phyloP scores from a whole-genome alignment of 176 grass and related monocot species.

The Puya raimondii region DNA sequence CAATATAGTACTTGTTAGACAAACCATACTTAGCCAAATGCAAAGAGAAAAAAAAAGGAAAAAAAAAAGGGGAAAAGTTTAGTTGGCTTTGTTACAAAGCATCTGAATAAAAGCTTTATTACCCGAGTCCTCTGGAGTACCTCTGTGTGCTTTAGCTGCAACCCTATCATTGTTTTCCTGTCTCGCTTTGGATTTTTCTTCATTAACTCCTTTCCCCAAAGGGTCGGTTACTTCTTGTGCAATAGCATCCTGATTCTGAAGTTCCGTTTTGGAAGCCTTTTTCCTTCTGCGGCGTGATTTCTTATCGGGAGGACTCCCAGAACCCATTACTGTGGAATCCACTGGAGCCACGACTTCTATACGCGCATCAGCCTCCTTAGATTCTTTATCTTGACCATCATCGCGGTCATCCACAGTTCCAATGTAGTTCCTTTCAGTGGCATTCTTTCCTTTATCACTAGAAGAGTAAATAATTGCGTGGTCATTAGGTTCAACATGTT shows the following conservation, averaged over 20 bases:
- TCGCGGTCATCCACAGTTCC: conserved; percentile 8
- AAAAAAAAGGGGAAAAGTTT: background rate
- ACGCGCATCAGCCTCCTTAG: conserved; percentile 14
- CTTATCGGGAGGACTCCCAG: conserved; percentile 12
- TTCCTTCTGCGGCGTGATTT: conserved; percentile 24
- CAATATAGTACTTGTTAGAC: background rate
- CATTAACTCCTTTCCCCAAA: background rate
- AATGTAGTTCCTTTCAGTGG: conserved; percentile 11
- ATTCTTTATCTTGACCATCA: conserved; percentile 13
- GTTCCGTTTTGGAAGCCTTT: conserved; percentile 29
- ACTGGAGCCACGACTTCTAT: conserved; percentile 12
- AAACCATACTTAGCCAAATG: background rate
- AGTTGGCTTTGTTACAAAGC: background rate
- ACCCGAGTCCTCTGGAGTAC: background rate
- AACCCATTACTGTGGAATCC: conserved; percentile 17
- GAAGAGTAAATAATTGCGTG: conserved; percentile 17
- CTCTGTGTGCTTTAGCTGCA: conserved; percentile 5
- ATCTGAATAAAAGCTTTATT: background rate
- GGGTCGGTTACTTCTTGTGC: background rate
- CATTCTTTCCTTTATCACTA: conserved; percentile 13
- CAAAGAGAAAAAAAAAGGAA: background rate
- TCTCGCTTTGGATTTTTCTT: background rate
- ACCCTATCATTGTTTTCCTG: conserved; percentile 4
- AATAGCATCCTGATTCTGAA: conserved; percentile 22
- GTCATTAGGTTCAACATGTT: conserved; percentile 16